Base-by-base conservation (phyloP, 371 early-diverging fungal genomes). In the Lichtheimia ornata region DNA sequence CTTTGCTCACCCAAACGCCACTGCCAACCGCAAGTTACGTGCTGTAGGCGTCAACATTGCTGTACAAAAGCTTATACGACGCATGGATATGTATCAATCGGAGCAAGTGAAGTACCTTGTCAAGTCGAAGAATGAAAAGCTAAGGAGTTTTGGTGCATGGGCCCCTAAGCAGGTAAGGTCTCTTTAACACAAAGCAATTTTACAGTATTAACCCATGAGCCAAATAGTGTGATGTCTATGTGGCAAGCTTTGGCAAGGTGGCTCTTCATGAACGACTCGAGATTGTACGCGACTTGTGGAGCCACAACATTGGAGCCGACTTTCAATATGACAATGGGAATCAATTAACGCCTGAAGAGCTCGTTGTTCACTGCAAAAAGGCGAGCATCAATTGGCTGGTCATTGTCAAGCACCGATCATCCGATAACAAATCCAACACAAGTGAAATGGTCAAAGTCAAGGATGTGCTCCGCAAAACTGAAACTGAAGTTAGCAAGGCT, bases 21-120 rank as follows among this genome's bases (percentile, higher is more conserved):
- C 60, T 15, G 68, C 74, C 0, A 74, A 79, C n/a, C 76, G 83
- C 24, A 81, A 84, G 53, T 75, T 90, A 0, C 84, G 81, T 28
- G 91, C 90, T 3, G 86, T 90, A 15, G 94, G 94, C 11, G 91
- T 88, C 53, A 89, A 88, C 65, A 88, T 92, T 69, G 90, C 91
- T 3, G 71, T 92, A n/a, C 90, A 90, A 66, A 86, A 89, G 62
- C 76, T 93, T 5, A 83, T 91, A 30, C 74, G 77, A 5, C 87
- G 86, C 41, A 72, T 91, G 56, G 88, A 85, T 45, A 76, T 84
- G 62, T 88, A 90, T 58, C 92, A 92, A 62, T 69, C 82, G 9
- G 81, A 83, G 30, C 84, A 84, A 67, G 76, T 81, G n/a, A 84
- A 86, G 53, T 62, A 72, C 40, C 59, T 77, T 27, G 66, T 83